These are phyloP conservation scores for Entomortierella lignicola DNA, from an alignment of 192 early-diverging fungal species.

Conservation along the genomic window DNA sequence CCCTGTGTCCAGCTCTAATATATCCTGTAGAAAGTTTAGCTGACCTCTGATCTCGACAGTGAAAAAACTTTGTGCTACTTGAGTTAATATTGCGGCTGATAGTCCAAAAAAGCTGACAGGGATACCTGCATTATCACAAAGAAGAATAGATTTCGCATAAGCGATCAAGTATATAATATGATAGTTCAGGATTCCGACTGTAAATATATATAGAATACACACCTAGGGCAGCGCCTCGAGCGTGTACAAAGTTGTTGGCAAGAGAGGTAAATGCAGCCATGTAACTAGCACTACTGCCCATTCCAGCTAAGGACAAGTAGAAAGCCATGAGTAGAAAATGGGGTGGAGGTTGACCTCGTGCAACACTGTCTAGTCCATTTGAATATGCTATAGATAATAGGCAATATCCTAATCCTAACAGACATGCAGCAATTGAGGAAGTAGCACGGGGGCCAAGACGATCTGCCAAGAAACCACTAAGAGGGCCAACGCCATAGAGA, in stretches of 20 bases:
- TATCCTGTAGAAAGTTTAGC: background rate
- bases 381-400: conserved; percentile 22
- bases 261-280: conserved; percentile 46
- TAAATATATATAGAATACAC: background rate
- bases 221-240: conserved; percentile 39
- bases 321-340: conserved; percentile 27
- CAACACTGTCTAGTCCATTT: conserved; percentile 15
- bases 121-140: conserved; percentile 13
- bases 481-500: conserved; percentile 51
- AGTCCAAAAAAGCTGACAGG: conserved; percentile 48
- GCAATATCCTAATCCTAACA: conserved; percentile 22
- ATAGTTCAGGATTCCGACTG: too few species aligned
- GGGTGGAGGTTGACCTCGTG: conserved; percentile 1
- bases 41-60: background rate
- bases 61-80: conserved; percentile 27
- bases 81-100: conserved; percentile 27
- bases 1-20: conserved; percentile 18
- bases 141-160: background rate
- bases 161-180: background rate
- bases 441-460: conserved; percentile 31
- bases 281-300: conserved; percentile 42
- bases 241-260: conserved; percentile 30
- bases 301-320: conserved; percentile 31
- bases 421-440: conserved; percentile 22
- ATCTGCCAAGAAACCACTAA: conserved; percentile 39